Evolutionary conservation across 2,329 filamentous ascomycete species (phyloP), one percentile per base, ranked within the genome.

Genomic region (Fusarium metavorans): DNA sequence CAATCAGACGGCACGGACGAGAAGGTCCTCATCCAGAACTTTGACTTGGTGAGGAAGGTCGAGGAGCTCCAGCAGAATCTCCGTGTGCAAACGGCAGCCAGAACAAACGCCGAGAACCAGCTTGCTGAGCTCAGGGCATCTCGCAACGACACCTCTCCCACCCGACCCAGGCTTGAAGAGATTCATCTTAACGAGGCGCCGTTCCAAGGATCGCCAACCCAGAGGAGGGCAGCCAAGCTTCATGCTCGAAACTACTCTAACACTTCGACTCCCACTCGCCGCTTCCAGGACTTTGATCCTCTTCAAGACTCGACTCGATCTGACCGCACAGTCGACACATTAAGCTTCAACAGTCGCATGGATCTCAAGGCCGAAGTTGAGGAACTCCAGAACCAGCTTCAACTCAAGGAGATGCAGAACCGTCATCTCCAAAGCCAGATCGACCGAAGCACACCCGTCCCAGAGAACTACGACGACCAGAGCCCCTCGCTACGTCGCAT

Each of bases 371-470:
- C 94, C 5, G 95, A 98, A 79, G 88, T 98, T 14, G 96, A 98
- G 81, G 92, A 97, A 82, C 88, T 98, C 30, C 96, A 98, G 81
- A 98, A 97, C 81, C 95, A 98, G 81, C 89, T 98, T 61, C 96
- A 98, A 80, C 91, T 98, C 81, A 92, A 93, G 6, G 93, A 98
- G 82, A 98, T 98, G 94, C 94, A 97, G 78, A 98, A 98, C 83
- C 92, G 94, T 37, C 95, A 98, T 79, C 90, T 98, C 7, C 94
- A 98, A 80, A 95, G 91, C 80, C 95, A 98, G 80, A 86, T 98
- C 48, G 93, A 96, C 43, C 91, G 93, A 56, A 85, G 85, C 11
- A 92, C 90, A 0, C 90, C 92, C 4, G 84, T 84, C 7, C 88
- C 88, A 27, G 92, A 94, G 39, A 90, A 87, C 81, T 81, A 91